These are phyloP conservation scores for Neophaeococcomyces aloes DNA, from an alignment of 2,329 filamentous ascomycete species.

Conservation along the genomic window DNA sequence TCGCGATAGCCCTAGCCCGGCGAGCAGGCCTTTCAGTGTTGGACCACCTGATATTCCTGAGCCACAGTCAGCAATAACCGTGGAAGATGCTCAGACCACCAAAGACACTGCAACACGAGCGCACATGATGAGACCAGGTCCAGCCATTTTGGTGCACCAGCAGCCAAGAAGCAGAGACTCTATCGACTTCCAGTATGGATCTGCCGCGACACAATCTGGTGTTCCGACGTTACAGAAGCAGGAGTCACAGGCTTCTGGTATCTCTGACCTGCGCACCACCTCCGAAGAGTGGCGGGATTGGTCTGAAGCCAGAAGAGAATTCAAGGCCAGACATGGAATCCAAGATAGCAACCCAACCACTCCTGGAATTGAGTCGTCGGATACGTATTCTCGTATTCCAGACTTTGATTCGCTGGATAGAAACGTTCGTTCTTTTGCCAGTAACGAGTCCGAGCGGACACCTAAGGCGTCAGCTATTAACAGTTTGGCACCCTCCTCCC, in stretches of 20 bases:
- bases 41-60: conserved; percentile 30
- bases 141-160: neutral
- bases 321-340: conserved; percentile 8
- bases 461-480: neutral
- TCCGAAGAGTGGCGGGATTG: conserved; percentile 16
- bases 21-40: conserved; percentile 46
- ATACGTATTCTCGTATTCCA: neutral
- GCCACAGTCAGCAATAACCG: conserved; percentile 36
- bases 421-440: too few relatives aligned
- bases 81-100: neutral
- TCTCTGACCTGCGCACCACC: conserved; percentile 12
- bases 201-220: neutral
- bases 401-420: neutral
- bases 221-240: neutral
- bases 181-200: neutral
- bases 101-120: neutral
- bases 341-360: conserved; percentile 7
- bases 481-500: neutral
- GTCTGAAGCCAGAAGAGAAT: conserved; percentile 10
- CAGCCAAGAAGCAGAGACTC: neutral
- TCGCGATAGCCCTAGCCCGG: conserved; percentile 47
- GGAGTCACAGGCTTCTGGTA: neutral
- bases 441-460: too few relatives aligned
- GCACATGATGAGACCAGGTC: conserved; percentile 3
- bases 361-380: neutral